These are phyloP conservation scores for Beta lomatogona DNA, from an alignment of 179 eudicot species.

Conservation along the genomic window DNA sequence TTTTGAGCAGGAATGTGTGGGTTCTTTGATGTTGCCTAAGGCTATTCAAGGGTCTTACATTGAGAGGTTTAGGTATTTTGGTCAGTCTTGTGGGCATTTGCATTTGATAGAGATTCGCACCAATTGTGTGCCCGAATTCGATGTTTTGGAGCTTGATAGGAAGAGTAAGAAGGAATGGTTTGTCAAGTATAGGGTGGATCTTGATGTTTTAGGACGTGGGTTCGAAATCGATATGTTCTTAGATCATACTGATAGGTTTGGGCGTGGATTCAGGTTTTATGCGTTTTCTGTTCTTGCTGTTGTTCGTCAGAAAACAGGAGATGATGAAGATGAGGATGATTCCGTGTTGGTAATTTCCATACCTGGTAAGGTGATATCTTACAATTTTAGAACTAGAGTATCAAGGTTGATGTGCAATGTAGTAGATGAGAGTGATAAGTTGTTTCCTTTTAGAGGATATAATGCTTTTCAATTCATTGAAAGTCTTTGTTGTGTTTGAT, in stretches of 20 bases:
- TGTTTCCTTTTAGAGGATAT: constrained; percentile 44
- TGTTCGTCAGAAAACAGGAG: constrained; percentile 23
- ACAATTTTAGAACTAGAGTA: constrained; percentile 28
- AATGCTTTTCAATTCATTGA: constrained; percentile 45
- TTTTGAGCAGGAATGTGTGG: constrained; percentile 21
- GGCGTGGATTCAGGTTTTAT: constrained; percentile 31
- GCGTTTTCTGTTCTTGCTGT: constrained; percentile 42
- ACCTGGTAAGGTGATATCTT: constrained; percentile 47
- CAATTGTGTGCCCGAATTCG: constrained; percentile 38
- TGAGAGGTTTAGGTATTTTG: constrained; percentile 47
- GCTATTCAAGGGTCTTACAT: constrained; percentile 38
- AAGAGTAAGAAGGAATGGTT: constrained; percentile 25
- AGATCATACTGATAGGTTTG: constrained; percentile 36
- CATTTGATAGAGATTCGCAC: constrained; percentile 46
- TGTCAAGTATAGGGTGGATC: constrained; percentile 40
- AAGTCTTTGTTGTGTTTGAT: constrained; percentile 31
- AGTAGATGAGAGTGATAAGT: constrained; percentile 42
- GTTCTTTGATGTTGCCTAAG: constrained; percentile 22
- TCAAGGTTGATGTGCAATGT: constrained; percentile 36
- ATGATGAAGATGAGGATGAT: constrained; percentile 27
- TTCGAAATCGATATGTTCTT: constrained; percentile 36
- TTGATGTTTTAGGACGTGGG: constrained; percentile 35
- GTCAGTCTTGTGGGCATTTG: constrained; percentile 44
- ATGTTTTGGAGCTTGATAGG: constrained; percentile 38
- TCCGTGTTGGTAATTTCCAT: constrained; percentile 33